Conservation (phyloP, 169 alveolate species). For the Haemoproteus tartakovskyi region DNA sequence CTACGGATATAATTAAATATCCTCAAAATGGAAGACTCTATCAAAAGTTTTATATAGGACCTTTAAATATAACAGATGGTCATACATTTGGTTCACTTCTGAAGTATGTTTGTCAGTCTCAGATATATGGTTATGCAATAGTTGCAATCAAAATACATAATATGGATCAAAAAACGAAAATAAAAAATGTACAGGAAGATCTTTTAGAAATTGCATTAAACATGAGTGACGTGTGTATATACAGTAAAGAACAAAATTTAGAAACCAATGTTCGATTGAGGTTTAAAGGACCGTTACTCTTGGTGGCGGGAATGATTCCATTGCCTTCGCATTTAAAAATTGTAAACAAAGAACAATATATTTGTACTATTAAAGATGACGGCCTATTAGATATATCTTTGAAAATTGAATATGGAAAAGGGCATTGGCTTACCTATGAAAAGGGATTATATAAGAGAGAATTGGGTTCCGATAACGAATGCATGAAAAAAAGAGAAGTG, state of each 20-base stretch:
- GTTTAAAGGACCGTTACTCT: slow-evolving; percentile 76
- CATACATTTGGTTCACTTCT: slow-evolving; percentile 82
- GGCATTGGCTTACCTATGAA: slow-evolving; percentile 62
- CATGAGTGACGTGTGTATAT: slow-evolving; percentile 70
- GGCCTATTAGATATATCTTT: slow-evolving; percentile 77
- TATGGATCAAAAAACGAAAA: slow-evolving; percentile 73
- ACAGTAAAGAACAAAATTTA: slow-evolving; percentile 1
- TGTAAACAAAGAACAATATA: slow-evolving; percentile 76
- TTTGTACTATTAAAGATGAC: slow-evolving; percentile 75
- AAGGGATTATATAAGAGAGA: slow-evolving; percentile 78
- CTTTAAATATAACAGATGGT: slow-evolving; percentile 80
- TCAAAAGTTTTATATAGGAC: slow-evolving; percentile 83
- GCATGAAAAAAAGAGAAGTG: slow-evolving; percentile 75
- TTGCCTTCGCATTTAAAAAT: slow-evolving; percentile 77
- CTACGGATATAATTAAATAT: slow-evolving; percentile 49
- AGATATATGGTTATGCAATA: slow-evolving; percentile 83
- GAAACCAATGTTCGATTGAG: slow-evolving; percentile 75
- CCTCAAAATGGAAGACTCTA: slow-evolving; percentile 73
- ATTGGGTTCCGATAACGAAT: slow-evolving; percentile 77
- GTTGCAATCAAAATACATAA: slow-evolving; percentile 81
- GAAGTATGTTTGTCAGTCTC: slow-evolving; percentile 74
- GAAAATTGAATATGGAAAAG: slow-evolving; percentile 84
- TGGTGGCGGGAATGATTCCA: slow-evolving; percentile 79
- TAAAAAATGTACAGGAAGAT: slow-evolving; percentile 76
- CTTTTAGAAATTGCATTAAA: slow-evolving; percentile 79